Base-by-base conservation (phyloP, 257 asterid genomes). In the Jaltomata sinuosa region DNA sequence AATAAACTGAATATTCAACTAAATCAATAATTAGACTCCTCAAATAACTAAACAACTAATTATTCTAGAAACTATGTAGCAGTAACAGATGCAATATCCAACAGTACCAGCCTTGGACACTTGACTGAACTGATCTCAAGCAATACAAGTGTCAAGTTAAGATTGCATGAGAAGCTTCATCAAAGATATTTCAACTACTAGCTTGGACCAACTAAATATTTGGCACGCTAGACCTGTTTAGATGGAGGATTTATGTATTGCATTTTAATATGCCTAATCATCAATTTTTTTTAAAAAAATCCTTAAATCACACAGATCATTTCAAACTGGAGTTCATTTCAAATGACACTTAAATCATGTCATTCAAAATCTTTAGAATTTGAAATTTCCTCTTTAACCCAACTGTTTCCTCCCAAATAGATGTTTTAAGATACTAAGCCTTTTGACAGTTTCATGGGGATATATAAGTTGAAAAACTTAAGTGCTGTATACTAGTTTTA, bases 121-220 rank as follows among this genome's bases (percentile, higher is more conserved):
- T 59, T 27, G n/a, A 50, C 12, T 81, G 82, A 45, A 29, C 62
- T 25, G 55, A 59, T 55, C 29, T 55, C 72, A 59, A 64, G 59
- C 59, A 81, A 81, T 19, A 22, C 25, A 14, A 81, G 38, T 34
- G 57, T 14, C 15, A 34, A 19, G 22, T 54, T 38, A 62, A 81
- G 74, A 76, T 36, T 59, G 84, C 54, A 81, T n/a, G 84, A 81
- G n/a, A 42, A 42, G 80, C 36, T 72, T 72, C 80, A 34, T 59
- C 55, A 21, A 9, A 80, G 52, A 54, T 80, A 80, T 38, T 80
- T 80, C 74, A 80, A n/a, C 61, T 47, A 45, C 81, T 76, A 76
- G 61, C 81, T 27, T 47, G 61, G 42, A 45, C 59, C 81, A 76
- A 27, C 61, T 14, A 25, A 76, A 76, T 49, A 76, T 25, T 32